phyloP scores from a whole-genome alignment of 129 eudicot genomes.

The Chrysanthemum makinoi region DNA sequence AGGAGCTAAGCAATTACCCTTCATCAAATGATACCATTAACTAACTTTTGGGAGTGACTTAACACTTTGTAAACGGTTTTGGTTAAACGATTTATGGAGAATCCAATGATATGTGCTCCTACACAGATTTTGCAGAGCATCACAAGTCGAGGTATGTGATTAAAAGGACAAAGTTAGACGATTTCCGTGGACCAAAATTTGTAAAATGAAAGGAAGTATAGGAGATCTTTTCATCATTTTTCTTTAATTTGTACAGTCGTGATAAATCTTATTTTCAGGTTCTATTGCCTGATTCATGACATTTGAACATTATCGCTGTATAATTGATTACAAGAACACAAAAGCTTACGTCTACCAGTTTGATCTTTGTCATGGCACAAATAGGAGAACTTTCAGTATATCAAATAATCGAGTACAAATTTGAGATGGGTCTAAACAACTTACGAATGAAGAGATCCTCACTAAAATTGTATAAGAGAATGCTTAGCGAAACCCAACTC shows the following conservation, averaged over 20 bases:
- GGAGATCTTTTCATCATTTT: not conserved
- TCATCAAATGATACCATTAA: slow-evolving; percentile 30
- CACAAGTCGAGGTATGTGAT: not conserved
- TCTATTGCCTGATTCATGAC: not conserved
- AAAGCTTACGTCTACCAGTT: too few species aligned
- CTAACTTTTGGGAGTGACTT: slow-evolving; percentile 21
- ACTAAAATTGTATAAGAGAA: too few species aligned
- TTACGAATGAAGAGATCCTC: too few species aligned
- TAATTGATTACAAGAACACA: too few species aligned
- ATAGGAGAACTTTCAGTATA: too few species aligned
- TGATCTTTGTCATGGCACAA: too few species aligned
- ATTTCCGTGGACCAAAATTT: slow-evolving; percentile 15
- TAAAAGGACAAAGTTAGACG: slow-evolving; percentile 14
- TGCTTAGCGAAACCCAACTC: too few species aligned
- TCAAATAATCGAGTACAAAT: too few species aligned
- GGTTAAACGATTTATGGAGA: not conserved
- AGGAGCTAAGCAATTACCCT: slow-evolving; percentile 54
- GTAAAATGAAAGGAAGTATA: slow-evolving; percentile 15
- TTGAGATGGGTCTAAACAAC: too few species aligned
- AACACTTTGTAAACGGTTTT: slow-evolving; percentile 9
- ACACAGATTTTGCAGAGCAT: not conserved
- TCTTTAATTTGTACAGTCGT: not conserved
- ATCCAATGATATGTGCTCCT: not conserved
- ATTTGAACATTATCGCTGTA: not conserved
- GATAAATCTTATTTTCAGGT: not conserved